Evolutionary conservation across 129 eudicot genomes (phyloP).

Genomic region (Ambrosia artemisiifolia): DNA sequence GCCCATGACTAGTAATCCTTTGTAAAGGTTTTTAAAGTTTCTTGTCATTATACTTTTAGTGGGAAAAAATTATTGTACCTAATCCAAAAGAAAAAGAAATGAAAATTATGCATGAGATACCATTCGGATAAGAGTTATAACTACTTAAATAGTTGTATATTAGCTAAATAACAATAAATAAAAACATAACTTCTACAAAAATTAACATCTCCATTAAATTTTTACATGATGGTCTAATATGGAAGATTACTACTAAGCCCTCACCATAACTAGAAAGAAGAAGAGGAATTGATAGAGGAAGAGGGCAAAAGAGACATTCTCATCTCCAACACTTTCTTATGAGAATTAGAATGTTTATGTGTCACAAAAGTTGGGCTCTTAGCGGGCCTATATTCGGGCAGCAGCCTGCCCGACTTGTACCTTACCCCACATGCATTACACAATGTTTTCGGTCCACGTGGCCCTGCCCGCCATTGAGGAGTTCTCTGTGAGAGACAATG

Average conservation of each 20-base stretch:
- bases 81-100: too few relatives aligned
- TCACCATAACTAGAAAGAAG: background rate
- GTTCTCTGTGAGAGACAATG: constrained; percentile 58
- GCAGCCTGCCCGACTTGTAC: constrained; percentile 63
- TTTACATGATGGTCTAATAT: constrained; percentile 21
- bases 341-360: constrained; percentile 57
- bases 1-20: too few relatives aligned
- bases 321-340: constrained; percentile 61
- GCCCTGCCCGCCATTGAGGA: constrained; percentile 64
- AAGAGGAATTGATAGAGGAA: constrained; percentile 18
- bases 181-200: background rate
- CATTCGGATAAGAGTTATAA: background rate
- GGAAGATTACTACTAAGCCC: constrained; percentile 24
- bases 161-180: background rate
- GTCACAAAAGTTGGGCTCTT: constrained; percentile 61
- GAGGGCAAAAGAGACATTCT: constrained; percentile 36
- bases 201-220: constrained; percentile 22
- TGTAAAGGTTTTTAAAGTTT: too few relatives aligned
- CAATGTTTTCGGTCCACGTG: constrained; percentile 59
- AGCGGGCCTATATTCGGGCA: constrained; percentile 74
- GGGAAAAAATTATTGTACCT: too few relatives aligned
- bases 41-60: too few relatives aligned
- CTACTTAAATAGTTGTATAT: background rate
- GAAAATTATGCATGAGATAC: too few relatives aligned
- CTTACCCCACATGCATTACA: constrained; percentile 85